A percentile compares a stretch with the other conserved stretches of the same genome.
These are phyloP conservation scores for Cercospora zeae-maydis DNA, from an alignment of 2,329 filamentous ascomycete species.

Conservation along the genomic window DNA sequence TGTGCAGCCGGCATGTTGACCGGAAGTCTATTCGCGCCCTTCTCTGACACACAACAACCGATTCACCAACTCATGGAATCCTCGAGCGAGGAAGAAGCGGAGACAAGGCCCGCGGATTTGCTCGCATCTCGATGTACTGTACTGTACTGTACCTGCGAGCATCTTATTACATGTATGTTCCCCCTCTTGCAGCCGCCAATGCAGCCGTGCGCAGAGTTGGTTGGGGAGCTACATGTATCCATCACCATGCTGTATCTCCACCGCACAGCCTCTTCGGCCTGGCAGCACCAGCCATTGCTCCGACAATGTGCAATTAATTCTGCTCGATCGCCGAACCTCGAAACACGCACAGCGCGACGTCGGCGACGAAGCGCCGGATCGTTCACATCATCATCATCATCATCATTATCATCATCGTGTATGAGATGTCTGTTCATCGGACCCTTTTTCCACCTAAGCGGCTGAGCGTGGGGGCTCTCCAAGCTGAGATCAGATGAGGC, in stretches of 20 bases:
- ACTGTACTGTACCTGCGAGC: too few species aligned
- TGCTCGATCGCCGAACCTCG: neutral
- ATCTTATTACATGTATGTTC: too few species aligned
- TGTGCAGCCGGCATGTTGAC: neutral
- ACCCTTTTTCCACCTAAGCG: neutral
- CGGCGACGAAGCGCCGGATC: neutral
- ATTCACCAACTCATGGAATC: neutral
- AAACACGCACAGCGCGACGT: neutral
- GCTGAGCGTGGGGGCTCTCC: neutral
- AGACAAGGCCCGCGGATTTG: neutral
- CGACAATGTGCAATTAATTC: neutral
- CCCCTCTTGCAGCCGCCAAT: neutral
- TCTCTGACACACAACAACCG: neutral
- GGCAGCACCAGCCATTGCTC: too few species aligned
- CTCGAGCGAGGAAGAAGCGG: neutral
- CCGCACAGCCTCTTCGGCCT: too few species aligned
- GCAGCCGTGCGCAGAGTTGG: neutral
- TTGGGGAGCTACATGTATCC: neutral
- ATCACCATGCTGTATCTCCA: neutral
- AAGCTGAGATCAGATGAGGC: neutral
- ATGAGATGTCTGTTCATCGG: neutral
- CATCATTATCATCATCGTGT: too few species aligned
- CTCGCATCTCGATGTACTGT: neutral
- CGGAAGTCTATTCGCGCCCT: neutral
- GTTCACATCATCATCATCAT: neutral